Percentiles rank a stretch among this genome's conserved stretches.
Conservation (phyloP, 352 stramenopile genomes). For the Globisporangium okanoganense region DNA sequence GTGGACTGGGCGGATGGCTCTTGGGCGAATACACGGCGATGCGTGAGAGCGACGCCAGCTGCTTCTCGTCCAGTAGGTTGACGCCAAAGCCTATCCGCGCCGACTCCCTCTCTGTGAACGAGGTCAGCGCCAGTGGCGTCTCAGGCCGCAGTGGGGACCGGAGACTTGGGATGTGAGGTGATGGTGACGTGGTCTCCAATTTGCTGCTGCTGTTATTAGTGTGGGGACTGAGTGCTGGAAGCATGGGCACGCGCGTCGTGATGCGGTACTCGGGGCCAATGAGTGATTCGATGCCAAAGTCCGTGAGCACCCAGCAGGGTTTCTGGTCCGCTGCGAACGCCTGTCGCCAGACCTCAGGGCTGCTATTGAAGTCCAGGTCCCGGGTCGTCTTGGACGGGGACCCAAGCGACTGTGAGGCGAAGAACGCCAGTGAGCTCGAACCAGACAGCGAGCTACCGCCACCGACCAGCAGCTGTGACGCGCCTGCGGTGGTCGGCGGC, state of each 20-base stretch:
- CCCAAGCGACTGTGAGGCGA: constrained; percentile 17
- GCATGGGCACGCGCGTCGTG: constrained; percentile 40
- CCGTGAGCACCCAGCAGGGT: constrained; percentile 64
- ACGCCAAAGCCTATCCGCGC: constrained; percentile 43
- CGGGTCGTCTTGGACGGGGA: constrained; percentile 14
- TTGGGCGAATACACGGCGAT: constrained; percentile 32
- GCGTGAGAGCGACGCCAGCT: constrained; percentile 38
- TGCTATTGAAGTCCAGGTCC: constrained; percentile 16
- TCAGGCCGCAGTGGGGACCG: constrained; percentile 30
- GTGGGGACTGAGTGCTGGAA: constrained; percentile 17
- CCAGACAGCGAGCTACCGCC: constrained; percentile 8
- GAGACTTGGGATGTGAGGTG: constrained; percentile 1
- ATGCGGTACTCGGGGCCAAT: constrained; percentile 65
- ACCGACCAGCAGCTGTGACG: constrained; percentile 20
- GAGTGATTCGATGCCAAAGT: constrained; percentile 48
- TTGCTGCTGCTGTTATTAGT: background rate
- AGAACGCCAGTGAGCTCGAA: constrained; percentile 21
- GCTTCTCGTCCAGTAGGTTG: constrained; percentile 46
- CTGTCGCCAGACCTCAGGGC: constrained; percentile 35
- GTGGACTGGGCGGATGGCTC: constrained; percentile 23
- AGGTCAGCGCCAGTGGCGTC: constrained; percentile 32
- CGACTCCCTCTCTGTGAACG: constrained; percentile 36
- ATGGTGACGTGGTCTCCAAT: background rate
- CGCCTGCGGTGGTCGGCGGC: constrained; percentile 25
- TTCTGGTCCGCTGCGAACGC: constrained; percentile 48